phyloP scores from a whole-genome alignment of 129 eudicot genomes.

The Flaveria trinervia region DNA sequence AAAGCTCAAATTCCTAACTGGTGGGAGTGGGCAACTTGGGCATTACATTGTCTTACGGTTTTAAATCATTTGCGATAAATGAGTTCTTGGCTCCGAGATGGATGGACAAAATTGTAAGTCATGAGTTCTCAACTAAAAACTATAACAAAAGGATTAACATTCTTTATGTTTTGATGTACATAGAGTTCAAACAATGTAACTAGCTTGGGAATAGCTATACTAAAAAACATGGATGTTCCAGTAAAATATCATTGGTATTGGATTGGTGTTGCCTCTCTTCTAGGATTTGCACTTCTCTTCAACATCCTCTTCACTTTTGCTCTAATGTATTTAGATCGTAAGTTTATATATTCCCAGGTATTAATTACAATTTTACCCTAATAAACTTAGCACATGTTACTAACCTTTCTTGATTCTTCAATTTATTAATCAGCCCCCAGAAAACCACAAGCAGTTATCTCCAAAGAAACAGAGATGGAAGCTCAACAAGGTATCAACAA shows the following conservation, averaged over 20 bases:
- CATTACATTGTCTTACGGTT: conserved; percentile 47
- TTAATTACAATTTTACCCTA: background rate
- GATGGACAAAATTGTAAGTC: conserved; percentile 48
- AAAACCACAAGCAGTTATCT: conserved; percentile 52
- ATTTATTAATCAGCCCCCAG: conserved; percentile 45
- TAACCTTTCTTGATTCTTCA: background rate
- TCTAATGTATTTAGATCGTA: conserved; percentile 43
- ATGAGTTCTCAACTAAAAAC: background rate
- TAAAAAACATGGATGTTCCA: conserved; percentile 36
- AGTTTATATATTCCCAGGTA: conserved; percentile 13
- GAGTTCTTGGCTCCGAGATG: conserved; percentile 56
- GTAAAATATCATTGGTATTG: conserved; percentile 41
- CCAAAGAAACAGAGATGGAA: conserved; percentile 33
- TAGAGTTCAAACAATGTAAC: conserved; percentile 48
- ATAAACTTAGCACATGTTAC: background rate
- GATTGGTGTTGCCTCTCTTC: conserved; percentile 46
- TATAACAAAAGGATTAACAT: background rate
- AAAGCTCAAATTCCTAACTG: conserved; percentile 38
- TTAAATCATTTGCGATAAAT: conserved; percentile 43
- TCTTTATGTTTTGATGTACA: background rate
- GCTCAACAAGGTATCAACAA: background rate
- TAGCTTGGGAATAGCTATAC: conserved; percentile 41
- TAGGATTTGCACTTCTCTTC: conserved; percentile 42
- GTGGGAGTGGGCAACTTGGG: conserved; percentile 62
- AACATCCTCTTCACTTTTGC: conserved; percentile 46